Conservation (phyloP, 345 rosid genomes). For the Heritiera littoralis region DNA sequence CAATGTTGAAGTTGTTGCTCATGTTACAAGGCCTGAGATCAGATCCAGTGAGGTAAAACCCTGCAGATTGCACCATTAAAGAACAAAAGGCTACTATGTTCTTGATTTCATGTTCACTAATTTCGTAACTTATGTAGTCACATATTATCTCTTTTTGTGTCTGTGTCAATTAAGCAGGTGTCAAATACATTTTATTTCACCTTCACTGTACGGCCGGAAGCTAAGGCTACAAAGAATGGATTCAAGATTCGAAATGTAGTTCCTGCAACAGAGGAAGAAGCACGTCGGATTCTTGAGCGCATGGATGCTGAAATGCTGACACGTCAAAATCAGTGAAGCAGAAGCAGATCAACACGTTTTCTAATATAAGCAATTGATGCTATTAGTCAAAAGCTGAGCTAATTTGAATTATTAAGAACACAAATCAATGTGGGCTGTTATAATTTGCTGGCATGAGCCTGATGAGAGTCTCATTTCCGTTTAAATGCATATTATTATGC, state of each 20-base stretch:
- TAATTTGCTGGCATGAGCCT: background rate
- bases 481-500: background rate
- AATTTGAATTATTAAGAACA: background rate
- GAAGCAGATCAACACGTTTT: constrained; percentile 29
- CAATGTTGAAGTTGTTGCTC: constrained; percentile 89
- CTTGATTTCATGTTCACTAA: background rate
- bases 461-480: background rate
- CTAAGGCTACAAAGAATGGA: constrained; percentile 67
- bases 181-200: constrained; percentile 88
- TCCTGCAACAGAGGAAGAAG: constrained; percentile 89
- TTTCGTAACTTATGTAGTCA: background rate
- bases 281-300: constrained; percentile 68
- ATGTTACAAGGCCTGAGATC: constrained; percentile 92
- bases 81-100: background rate
- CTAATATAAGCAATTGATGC: background rate
- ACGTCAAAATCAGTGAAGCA: constrained; percentile 53
- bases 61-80: background rate
- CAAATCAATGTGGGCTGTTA: constrained; percentile 40
- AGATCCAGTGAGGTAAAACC: constrained; percentile 78
- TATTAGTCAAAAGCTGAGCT: too few relatives aligned
- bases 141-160: background rate
- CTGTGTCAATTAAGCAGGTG: constrained; percentile 68
- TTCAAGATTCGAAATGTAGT: constrained; percentile 76
- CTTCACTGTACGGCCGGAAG: constrained; percentile 71
- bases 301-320: constrained; percentile 84